Evolutionary conservation across 352 stramenopile genomes (phyloP).

Genomic region (Peronospora destructor): DNA sequence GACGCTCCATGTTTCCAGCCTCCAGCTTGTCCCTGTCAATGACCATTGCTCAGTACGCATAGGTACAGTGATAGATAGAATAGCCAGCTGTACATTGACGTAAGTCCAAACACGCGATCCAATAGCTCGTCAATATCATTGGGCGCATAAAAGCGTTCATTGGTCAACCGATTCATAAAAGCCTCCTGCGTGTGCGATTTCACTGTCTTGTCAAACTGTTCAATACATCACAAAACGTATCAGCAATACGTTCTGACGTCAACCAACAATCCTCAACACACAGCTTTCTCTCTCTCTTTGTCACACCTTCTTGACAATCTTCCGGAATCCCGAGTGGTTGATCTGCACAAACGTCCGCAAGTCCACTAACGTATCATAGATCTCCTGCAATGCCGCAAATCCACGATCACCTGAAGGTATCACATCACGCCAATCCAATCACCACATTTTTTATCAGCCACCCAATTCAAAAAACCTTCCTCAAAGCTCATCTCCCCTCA

Average conservation of each 20-base stretch:
- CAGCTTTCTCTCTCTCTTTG: not conserved
- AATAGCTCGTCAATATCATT: constrained; percentile 76
- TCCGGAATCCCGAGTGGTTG: constrained; percentile 89
- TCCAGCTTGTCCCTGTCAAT: constrained; percentile 71
- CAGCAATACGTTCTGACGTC: not conserved
- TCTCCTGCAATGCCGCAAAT: constrained; percentile 79
- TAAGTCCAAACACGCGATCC: constrained; percentile 69
- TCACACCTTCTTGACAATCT: constrained; percentile 89
- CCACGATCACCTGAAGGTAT: constrained; percentile 40
- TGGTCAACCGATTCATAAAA: constrained; percentile 80
- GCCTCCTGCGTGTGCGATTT: constrained; percentile 53
- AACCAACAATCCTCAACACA: not conserved
- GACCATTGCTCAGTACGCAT: not conserved
- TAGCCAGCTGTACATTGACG: constrained; percentile 54
- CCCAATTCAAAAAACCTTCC: too few relatives aligned
- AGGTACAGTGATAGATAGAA: constrained; percentile 2
- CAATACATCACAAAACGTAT: not conserved
- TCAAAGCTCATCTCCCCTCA: not conserved
- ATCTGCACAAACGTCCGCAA: constrained; percentile 88
- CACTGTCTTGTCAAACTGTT: constrained; percentile 88
- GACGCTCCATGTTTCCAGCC: constrained; percentile 81
- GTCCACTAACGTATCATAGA: constrained; percentile 87
- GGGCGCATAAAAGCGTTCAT: constrained; percentile 72
- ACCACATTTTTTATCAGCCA: too few relatives aligned
- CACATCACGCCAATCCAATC: too few relatives aligned